These are phyloP conservation scores for Tetrahymena malaccensis DNA, from an alignment of 73 alveolate species.

Conservation along the genomic window DNA sequence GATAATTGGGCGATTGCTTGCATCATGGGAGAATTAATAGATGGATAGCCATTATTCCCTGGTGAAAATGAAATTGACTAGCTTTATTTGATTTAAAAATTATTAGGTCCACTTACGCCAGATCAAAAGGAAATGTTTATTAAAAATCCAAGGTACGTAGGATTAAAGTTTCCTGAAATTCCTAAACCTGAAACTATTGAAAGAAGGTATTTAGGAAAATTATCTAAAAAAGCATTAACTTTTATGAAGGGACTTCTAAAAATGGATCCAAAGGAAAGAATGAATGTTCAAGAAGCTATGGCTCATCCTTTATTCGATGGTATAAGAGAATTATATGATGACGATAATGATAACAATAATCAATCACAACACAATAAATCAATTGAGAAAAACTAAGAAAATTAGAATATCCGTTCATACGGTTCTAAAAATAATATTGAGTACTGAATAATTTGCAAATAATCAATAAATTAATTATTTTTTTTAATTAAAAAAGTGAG, in stretches of 20 bases:
- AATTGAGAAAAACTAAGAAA: neutral
- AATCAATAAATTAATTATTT: neutral
- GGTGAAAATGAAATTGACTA: slow-evolving; percentile 91
- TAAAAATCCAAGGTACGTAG: slow-evolving; percentile 84
- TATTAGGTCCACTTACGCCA: slow-evolving; percentile 83
- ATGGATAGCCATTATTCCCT: slow-evolving; percentile 92
- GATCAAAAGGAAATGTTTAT: slow-evolving; percentile 65
- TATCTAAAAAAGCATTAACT: slow-evolving; percentile 40
- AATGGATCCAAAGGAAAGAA: slow-evolving; percentile 76
- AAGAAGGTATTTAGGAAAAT: slow-evolving; percentile 80
- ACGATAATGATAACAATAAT: neutral
- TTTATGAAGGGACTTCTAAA: slow-evolving; percentile 60
- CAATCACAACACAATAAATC: neutral
- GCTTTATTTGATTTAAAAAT: slow-evolving; percentile 73
- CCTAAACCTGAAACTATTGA: slow-evolving; percentile 86
- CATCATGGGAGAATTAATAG: slow-evolving; percentile 89
- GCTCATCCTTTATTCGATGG: slow-evolving; percentile 72
- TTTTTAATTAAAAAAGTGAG: neutral
- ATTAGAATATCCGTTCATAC: neutral
- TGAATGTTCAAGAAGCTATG: slow-evolving; percentile 56
- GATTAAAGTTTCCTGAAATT: slow-evolving; percentile 83
- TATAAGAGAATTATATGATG: neutral
- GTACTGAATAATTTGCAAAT: neutral
- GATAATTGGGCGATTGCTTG: slow-evolving; percentile 95
- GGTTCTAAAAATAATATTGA: neutral